Conservation (phyloP, 495 filamentous ascomycete species). For the Opeltia flavorubescens region DNA sequence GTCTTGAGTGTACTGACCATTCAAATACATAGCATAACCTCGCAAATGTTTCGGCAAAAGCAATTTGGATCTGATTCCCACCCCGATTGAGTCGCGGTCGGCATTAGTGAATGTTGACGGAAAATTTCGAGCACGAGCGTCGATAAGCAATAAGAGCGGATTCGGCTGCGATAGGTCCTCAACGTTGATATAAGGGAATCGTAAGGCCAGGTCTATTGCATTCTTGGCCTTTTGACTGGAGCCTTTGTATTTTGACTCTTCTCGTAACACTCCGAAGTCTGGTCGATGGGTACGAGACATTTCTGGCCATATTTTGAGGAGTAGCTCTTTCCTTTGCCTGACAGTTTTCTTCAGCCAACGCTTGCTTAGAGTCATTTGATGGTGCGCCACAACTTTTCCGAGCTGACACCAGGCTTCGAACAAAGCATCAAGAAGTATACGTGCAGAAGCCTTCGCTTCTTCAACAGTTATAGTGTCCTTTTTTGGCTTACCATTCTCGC, state of each 20-base stretch:
- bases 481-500: neutral
- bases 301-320: constrained; percentile 32
- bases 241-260: constrained; percentile 11
- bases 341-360: constrained; percentile 36
- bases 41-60: constrained; percentile 25
- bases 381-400: constrained; percentile 1
- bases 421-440: neutral
- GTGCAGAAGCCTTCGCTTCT: neutral
- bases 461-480: neutral
- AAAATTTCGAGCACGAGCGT: constrained; percentile 29
- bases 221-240: constrained; percentile 9
- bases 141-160: constrained; percentile 32
- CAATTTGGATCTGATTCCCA: constrained; percentile 17
- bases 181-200: constrained; percentile 43
- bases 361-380: constrained; percentile 31
- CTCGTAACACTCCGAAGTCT: constrained; percentile 32
- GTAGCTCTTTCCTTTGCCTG: constrained; percentile 24
- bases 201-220: constrained; percentile 18
- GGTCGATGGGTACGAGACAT: constrained; percentile 37
- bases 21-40: constrained; percentile 29
- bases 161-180: constrained; percentile 37
- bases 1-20: constrained; percentile 16
- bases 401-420: neutral
- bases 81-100: constrained; percentile 19
- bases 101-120: constrained; percentile 27